These are phyloP conservation scores for Lasiosphaeria miniovina DNA, from an alignment of 495 filamentous ascomycete species.

Conservation along the genomic window DNA sequence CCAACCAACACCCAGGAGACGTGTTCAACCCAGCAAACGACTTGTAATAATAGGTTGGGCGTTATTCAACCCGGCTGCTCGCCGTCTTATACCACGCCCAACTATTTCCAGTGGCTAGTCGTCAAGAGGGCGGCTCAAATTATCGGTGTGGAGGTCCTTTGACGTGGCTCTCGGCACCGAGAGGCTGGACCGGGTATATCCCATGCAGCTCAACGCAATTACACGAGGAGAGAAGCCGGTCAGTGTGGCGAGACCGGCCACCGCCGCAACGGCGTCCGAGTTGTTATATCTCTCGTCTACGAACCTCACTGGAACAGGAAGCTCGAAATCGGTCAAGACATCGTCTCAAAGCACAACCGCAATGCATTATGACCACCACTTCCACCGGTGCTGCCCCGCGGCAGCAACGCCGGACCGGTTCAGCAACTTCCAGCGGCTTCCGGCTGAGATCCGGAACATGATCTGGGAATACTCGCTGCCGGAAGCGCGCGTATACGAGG, in stretches of 20 bases:
- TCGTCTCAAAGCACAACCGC: constrained; percentile 15
- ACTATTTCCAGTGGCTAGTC: constrained; percentile 31
- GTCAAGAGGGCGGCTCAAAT: constrained; percentile 26
- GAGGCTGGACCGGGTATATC: constrained; percentile 33
- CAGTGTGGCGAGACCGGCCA: constrained; percentile 15
- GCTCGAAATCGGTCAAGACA: constrained; percentile 10
- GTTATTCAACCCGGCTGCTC: constrained; percentile 18
- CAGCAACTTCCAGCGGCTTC: constrained; percentile 30
- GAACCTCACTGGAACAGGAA: neutral
- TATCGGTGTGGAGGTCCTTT: constrained; percentile 20
- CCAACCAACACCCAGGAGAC: constrained; percentile 4
- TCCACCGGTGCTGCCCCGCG: constrained; percentile 22
- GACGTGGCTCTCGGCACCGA: constrained; percentile 27
- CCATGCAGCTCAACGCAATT: constrained; percentile 6
- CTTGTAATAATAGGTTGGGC: constrained; percentile 3
- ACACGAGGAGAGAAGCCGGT: constrained; percentile 16
- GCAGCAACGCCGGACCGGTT: constrained; percentile 25
- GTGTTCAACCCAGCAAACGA: neutral
- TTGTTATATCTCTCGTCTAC: constrained; percentile 7
- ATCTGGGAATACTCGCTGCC: constrained; percentile 47
- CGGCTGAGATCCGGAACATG: constrained; percentile 38
- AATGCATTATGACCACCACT: constrained; percentile 24
- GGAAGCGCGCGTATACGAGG: constrained; percentile 46
- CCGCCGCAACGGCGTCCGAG: constrained; percentile 9
- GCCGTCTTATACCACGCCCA: constrained; percentile 19